Evolutionary conservation across 169 alveolate genomes (phyloP).

Genomic region (Plasmodium fragile): DNA sequence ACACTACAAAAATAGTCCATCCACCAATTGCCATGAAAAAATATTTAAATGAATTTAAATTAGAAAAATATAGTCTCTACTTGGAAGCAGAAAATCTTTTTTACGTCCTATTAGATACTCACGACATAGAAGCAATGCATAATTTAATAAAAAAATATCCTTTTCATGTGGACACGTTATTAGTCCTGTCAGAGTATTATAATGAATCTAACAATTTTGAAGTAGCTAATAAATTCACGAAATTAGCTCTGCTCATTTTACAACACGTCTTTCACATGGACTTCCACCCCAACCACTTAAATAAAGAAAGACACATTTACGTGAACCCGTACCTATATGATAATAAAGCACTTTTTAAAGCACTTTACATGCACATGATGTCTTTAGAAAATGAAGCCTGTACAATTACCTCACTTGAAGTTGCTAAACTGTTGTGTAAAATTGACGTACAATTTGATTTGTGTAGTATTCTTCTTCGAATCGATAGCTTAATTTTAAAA

Average conservation of each 20-base stretch:
- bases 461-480: constrained; percentile 41
- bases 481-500: constrained; percentile 28
- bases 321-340: constrained; percentile 40
- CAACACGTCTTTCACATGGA: constrained; percentile 53
- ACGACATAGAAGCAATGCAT: constrained; percentile 54
- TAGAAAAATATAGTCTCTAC: constrained; percentile 36
- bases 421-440: constrained; percentile 39
- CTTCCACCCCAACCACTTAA: constrained; percentile 17
- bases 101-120: constrained; percentile 22
- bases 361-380: constrained; percentile 52
- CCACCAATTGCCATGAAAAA: constrained; percentile 24
- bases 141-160: constrained; percentile 22
- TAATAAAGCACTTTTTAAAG: constrained; percentile 30
- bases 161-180: constrained; percentile 41
- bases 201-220: constrained; percentile 39
- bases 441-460: constrained; percentile 16
- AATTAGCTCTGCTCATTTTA: constrained; percentile 24
- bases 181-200: constrained; percentile 43
- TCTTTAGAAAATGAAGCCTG: constrained; percentile 61
- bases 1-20: constrained; percentile 14
- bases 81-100: constrained; percentile 55
- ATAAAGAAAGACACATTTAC: neutral
- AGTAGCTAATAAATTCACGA: constrained; percentile 30
- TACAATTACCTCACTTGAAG: constrained; percentile 33
- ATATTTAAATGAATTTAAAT: constrained; percentile 15